Evolutionary conservation across 768 basidiomycete species (phyloP), one percentile per base, ranked within the genome.

Genomic region (Tricholoma sp.): DNA sequence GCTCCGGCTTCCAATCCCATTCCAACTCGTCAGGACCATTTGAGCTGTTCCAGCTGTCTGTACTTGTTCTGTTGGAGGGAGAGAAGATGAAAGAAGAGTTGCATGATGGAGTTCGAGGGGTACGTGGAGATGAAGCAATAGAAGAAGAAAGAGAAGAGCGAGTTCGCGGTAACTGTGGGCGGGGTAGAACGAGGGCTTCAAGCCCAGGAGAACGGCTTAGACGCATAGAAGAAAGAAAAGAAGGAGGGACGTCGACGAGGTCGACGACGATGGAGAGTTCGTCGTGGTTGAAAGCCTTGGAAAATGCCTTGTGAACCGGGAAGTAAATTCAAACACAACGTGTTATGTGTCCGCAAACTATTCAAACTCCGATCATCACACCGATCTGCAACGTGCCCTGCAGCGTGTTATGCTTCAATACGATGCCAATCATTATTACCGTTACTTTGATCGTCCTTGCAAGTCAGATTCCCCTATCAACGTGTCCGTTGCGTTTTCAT

Each of bases 31-130:
- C 83, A 7, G 76, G 76, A n/a, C 76, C 75, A 58, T 83, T 90
- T 18, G 90, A 91, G 64, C 87, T 89, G 69, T 86, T 88, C 89
- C 89, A 91, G 68, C 89, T 91, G 69, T 90, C 88, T 1, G 85
- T 84, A 69, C 88, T 90, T 69, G 85, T 86, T 60, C 89, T 74
- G 72, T 84, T 78, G 57, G 72, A 56, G 18, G 75, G 67, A 1
- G 77, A 66, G 55, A 84, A 78, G 57, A 86, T 69, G 55, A 84
- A 70, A 55, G 83, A 76, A 2, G 82, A 76, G 52, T 78, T 76
- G 60, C 67, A 66, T 31, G 85, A 82, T 4, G 84, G 79, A 53
- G 77, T 79, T 44, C 74, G 74, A 0, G 86, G 90, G 0, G 90
- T 88, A 53, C 76, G 83, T 0, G 83, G 84, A 0, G 80, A 74